Conservation (phyloP, 495 filamentous ascomycete genomes). For the Cercophora samala region DNA sequence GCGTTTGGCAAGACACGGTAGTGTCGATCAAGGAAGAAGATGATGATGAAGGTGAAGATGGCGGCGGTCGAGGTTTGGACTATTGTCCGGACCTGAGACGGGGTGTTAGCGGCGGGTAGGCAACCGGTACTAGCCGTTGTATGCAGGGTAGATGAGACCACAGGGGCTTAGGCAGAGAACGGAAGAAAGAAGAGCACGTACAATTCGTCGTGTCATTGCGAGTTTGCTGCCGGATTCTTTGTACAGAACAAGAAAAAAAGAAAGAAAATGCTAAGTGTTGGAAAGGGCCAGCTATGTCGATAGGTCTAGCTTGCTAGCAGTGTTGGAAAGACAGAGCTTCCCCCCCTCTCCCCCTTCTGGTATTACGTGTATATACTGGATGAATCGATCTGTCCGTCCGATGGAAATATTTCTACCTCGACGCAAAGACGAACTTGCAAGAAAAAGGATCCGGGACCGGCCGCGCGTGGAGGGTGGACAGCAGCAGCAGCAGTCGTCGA, state of each 20-base stretch:
- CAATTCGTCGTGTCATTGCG: slow-evolving; percentile 46
- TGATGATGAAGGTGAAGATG: slow-evolving; percentile 60
- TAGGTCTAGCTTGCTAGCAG: not conserved
- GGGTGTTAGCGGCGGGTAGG: not conserved
- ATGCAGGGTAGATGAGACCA: not conserved
- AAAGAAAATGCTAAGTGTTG: not conserved
- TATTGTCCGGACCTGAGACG: slow-evolving; percentile 68
- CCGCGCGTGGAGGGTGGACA: not conserved
- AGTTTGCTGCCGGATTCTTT: not conserved
- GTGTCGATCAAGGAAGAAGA: slow-evolving; percentile 76
- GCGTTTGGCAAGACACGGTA: slow-evolving; percentile 78
- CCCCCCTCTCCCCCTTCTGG: not conserved
- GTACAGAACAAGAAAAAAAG: not conserved
- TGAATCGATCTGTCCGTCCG: not conserved
- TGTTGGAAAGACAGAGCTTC: not conserved
- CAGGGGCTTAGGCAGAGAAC: not conserved
- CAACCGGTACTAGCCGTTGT: not conserved
- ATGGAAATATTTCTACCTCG: not conserved
- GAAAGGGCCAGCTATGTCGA: not conserved
- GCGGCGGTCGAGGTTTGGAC: slow-evolving; percentile 71
- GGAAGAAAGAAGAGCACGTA: slow-evolving; percentile 18
- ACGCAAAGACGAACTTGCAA: not conserved
- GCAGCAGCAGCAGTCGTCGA: not conserved
- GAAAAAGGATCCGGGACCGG: not conserved
- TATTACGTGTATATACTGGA: not conserved